A percentile compares a stretch with the other conserved stretches of the same genome.
Conservation (phyloP, 352 stramenopile genomes). For the Globisporangium camurandrum region DNA sequence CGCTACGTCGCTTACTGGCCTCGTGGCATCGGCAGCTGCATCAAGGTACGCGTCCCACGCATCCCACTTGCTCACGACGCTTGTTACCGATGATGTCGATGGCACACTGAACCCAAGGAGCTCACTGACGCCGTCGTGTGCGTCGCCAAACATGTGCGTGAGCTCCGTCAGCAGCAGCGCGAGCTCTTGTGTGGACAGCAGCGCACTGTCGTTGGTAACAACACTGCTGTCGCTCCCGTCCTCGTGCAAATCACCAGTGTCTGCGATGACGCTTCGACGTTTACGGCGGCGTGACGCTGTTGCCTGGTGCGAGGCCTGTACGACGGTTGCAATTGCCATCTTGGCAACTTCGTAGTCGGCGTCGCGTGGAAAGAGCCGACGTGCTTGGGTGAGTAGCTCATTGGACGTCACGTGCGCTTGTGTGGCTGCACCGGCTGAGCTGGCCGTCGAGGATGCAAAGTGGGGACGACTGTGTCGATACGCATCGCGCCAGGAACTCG, state of each 20-base stretch:
- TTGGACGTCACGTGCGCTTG: background rate
- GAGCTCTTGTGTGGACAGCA: conserved; percentile 12
- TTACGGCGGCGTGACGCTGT: background rate
- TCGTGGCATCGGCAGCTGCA: background rate
- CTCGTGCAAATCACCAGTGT: too few species aligned
- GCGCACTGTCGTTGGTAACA: conserved; percentile 1
- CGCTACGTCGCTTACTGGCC: background rate
- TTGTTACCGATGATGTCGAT: conserved; percentile 9
- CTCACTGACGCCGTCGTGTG: conserved; percentile 17
- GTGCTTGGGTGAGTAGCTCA: conserved; percentile 8
- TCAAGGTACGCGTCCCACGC: conserved; percentile 20
- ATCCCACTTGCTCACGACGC: conserved; percentile 17
- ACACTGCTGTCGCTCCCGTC: too few species aligned
- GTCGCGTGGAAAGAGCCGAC: conserved; percentile 8
- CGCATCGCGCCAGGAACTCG: conserved; percentile 8
- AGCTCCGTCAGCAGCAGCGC: conserved; percentile 19
- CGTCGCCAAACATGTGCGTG: conserved; percentile 20
- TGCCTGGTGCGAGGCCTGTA: background rate
- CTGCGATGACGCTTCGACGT: background rate
- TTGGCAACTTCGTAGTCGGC: conserved; percentile 18
- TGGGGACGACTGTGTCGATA: conserved; percentile 16
- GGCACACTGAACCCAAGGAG: conserved; percentile 12
- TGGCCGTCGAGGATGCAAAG: background rate
- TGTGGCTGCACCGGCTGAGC: background rate
- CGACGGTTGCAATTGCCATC: conserved; percentile 11